phyloP scores from a whole-genome alignment of 305 asterid species.

The Euphrasia arctica region DNA sequence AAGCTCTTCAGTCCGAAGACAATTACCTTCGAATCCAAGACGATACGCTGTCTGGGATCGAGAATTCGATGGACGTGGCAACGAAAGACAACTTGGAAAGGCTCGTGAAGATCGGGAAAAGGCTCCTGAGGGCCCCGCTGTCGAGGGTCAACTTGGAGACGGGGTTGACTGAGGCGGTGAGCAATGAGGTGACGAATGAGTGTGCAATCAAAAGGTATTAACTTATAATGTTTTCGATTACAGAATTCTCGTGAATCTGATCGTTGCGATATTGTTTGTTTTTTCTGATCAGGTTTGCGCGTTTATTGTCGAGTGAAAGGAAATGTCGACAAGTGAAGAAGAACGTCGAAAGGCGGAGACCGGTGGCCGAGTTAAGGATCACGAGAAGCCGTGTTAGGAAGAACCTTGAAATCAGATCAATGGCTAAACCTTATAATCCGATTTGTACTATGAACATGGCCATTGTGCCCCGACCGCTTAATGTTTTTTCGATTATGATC shows the following conservation, averaged over 20 bases:
- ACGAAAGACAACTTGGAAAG: slow-evolving; percentile 36
- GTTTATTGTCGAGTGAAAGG: slow-evolving; percentile 34
- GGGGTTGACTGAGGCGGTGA: slow-evolving; percentile 36
- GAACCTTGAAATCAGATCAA: slow-evolving; percentile 14
- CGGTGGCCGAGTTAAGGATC: slow-evolving; percentile 8
- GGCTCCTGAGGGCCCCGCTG: slow-evolving; percentile 31
- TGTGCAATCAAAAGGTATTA: slow-evolving; percentile 33
- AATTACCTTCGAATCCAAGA: slow-evolving; percentile 62
- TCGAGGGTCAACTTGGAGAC: slow-evolving; percentile 33
- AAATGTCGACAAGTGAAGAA: slow-evolving; percentile 26
- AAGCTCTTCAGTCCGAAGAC: slow-evolving; percentile 37
- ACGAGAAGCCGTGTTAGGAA: neutral
- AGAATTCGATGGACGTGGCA: slow-evolving; percentile 38
- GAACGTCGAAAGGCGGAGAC: neutral
- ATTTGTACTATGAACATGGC: too few species aligned
- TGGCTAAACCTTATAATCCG: neutral
- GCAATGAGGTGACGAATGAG: slow-evolving; percentile 36
- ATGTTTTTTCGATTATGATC: too few species aligned
- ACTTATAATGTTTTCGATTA: neutral
- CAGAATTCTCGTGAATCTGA: neutral
- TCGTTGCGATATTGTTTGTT: neutral
- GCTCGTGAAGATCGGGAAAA: slow-evolving; percentile 36
- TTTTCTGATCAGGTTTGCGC: slow-evolving; percentile 31
- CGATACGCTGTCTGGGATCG: slow-evolving; percentile 36
- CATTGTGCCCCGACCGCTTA: too few species aligned